Evolutionary conservation across 2,329 filamentous ascomycete species (phyloP).

Genomic region (Beauveria pseudobassiana): DNA sequence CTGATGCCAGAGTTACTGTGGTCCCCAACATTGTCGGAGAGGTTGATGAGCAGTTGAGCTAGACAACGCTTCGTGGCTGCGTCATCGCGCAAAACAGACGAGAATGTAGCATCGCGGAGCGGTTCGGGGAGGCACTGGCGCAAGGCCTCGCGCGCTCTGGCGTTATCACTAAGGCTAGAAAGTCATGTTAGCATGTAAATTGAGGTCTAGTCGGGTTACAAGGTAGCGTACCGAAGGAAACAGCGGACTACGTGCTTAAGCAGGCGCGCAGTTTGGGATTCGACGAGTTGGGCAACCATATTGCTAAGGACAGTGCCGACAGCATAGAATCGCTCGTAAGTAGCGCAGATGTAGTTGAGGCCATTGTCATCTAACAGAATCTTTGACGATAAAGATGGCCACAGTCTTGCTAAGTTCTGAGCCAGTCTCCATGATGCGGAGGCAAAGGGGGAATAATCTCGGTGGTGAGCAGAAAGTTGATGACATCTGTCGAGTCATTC

Average conservation of each 20-base stretch:
- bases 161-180: slow-evolving; percentile 83
- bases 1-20: slow-evolving; percentile 27
- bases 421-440: slow-evolving; percentile 98
- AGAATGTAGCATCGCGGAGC: slow-evolving; percentile 97
- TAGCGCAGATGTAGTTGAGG: slow-evolving; percentile 96
- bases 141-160: slow-evolving; percentile 86
- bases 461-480: slow-evolving; percentile 96
- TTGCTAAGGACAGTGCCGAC: slow-evolving; percentile 96
- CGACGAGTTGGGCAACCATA: slow-evolving; percentile 96
- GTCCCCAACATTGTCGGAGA: slow-evolving; percentile 77
- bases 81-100: slow-evolving; percentile 90
- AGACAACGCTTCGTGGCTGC: slow-evolving; percentile 96
- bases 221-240: slow-evolving; percentile 70
- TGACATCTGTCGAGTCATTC: slow-evolving; percentile 97
- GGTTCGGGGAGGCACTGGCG: slow-evolving; percentile 95
- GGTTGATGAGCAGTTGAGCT: slow-evolving; percentile 92
- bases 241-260: slow-evolving; percentile 97
- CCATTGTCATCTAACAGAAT: slow-evolving; percentile 95
- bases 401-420: slow-evolving; percentile 98
- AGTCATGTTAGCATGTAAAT: slow-evolving; percentile 13
- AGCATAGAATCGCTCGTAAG: slow-evolving; percentile 96
- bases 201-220: not conserved
- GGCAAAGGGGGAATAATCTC: slow-evolving; percentile 96
- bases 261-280: slow-evolving; percentile 91
- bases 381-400: slow-evolving; percentile 97